Conservation (phyloP, 441 rosid species). For the Eutrema salsugineum region DNA sequence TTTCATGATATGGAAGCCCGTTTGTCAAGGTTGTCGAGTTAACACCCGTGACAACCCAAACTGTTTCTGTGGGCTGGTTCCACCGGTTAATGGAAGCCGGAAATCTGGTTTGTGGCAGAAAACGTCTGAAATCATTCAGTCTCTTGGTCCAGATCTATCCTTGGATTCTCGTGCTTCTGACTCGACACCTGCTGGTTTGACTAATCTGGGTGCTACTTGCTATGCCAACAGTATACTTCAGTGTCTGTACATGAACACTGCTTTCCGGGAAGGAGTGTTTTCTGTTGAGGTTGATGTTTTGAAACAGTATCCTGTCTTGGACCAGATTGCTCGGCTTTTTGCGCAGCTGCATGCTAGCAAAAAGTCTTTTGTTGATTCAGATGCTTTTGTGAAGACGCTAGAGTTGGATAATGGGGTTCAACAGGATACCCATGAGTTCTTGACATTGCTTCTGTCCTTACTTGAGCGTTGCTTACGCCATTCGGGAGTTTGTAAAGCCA, state of each 20-base stretch:
- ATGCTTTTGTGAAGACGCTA: slow-evolving; percentile 86
- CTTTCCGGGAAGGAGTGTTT: slow-evolving; percentile 79
- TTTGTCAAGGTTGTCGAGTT: slow-evolving; percentile 94
- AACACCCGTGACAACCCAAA: slow-evolving; percentile 93
- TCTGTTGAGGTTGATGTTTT: slow-evolving; percentile 74
- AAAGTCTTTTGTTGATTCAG: slow-evolving; percentile 86
- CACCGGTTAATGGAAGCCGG: slow-evolving; percentile 80
- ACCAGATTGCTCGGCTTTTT: slow-evolving; percentile 88
- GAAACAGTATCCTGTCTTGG: slow-evolving; percentile 74
- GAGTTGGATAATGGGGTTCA: slow-evolving; percentile 96
- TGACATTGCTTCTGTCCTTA: slow-evolving; percentile 89
- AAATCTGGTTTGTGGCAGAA: slow-evolving; percentile 96
- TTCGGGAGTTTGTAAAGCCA: slow-evolving; percentile 58
- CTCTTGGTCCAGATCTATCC: slow-evolving; percentile 72
- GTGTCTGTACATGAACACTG: slow-evolving; percentile 81
- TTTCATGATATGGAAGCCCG: slow-evolving; percentile 70
- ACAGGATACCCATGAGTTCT: slow-evolving; percentile 97
- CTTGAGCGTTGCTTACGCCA: slow-evolving; percentile 85
- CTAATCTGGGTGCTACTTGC: slow-evolving; percentile 96
- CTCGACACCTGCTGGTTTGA: slow-evolving; percentile 84
- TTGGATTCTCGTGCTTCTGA: slow-evolving; percentile 64
- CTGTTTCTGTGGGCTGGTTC: slow-evolving; percentile 88
- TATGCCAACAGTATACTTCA: slow-evolving; percentile 98
- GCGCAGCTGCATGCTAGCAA: slow-evolving; percentile 84
- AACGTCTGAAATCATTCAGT: slow-evolving; percentile 58